phyloP scores from a whole-genome alignment of 2,329 filamentous ascomycete species.

The Fusarium bulbicola region DNA sequence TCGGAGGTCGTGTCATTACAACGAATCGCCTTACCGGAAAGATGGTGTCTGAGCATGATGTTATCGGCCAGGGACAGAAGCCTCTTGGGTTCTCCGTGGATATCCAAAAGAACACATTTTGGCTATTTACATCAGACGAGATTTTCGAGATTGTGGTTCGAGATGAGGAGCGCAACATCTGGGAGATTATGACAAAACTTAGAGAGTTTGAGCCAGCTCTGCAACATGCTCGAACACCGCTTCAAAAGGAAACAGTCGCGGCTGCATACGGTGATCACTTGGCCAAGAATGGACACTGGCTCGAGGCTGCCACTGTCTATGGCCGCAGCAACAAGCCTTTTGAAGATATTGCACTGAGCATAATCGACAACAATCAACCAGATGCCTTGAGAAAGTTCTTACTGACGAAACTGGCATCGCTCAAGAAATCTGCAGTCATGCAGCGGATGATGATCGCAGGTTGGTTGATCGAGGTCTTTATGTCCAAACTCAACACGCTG shows the following conservation, averaged over 20 bases:
- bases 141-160: conserved; percentile 94
- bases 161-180: conserved; percentile 91
- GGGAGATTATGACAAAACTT: conserved; percentile 89
- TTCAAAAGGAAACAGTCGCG: conserved; percentile 90
- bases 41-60: conserved; percentile 86
- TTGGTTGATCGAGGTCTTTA: conserved; percentile 96
- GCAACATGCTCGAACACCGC: conserved; percentile 79
- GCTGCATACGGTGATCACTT: conserved; percentile 92
- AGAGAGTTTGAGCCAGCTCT: conserved; percentile 91
- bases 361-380: conserved; percentile 89
- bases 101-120: conserved; percentile 94
- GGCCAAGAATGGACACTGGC: conserved; percentile 80
- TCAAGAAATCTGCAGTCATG: conserved; percentile 88
- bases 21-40: conserved; percentile 88
- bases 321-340: conserved; percentile 97
- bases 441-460: conserved; percentile 94
- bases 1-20: conserved; percentile 84
- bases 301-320: conserved; percentile 89
- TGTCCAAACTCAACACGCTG: conserved; percentile 94
- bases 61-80: conserved; percentile 81
- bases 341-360: conserved; percentile 89
- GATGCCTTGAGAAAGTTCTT: conserved; percentile 93
- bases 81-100: conserved; percentile 88
- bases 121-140: conserved; percentile 90
- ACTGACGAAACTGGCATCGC: conserved; percentile 79